phyloP scores from a whole-genome alignment of 768 basidiomycete genomes.

The Russula compacta region DNA sequence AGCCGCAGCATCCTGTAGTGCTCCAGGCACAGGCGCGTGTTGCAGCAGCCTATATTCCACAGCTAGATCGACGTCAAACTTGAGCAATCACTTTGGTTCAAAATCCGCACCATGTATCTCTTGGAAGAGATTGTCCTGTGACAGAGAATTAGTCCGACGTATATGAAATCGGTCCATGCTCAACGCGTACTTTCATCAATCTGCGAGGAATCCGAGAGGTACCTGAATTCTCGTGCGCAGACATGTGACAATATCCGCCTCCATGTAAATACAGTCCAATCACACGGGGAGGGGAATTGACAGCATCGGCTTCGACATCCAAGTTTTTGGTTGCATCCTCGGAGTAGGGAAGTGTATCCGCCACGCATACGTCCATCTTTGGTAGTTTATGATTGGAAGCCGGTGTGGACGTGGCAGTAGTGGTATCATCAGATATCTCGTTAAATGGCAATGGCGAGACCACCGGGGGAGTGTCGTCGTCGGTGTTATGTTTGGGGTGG shows the following conservation, averaged over 20 bases:
- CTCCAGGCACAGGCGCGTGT: conserved; percentile 45
- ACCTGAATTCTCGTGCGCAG: conserved; percentile 39
- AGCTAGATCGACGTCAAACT: conserved; percentile 18
- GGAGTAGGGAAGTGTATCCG: conserved; percentile 1
- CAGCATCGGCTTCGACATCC: conserved; percentile 24
- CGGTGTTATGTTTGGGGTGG: neutral
- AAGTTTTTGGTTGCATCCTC: conserved; percentile 1
- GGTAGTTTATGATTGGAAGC: neutral
- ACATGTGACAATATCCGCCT: conserved; percentile 51
- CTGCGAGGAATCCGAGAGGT: conserved; percentile 42
- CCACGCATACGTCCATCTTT: neutral
- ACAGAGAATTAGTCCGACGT: neutral
- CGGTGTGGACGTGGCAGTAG: neutral
- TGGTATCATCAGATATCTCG: neutral
- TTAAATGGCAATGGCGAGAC: neutral
- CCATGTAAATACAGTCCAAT: conserved; percentile 47
- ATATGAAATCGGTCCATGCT: neutral
- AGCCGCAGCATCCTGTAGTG: conserved; percentile 43
- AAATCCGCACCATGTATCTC: conserved; percentile 27
- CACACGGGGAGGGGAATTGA: conserved; percentile 25
- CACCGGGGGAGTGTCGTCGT: neutral
- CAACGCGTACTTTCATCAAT: conserved; percentile 32
- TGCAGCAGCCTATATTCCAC: conserved; percentile 47
- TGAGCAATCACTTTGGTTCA: neutral
- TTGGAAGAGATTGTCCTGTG: conserved; percentile 27